Percentiles rank a stretch among this genome's conserved stretches.
Conservation (phyloP, 495 filamentous ascomycete genomes). For the Chaetomium cochliodes region DNA sequence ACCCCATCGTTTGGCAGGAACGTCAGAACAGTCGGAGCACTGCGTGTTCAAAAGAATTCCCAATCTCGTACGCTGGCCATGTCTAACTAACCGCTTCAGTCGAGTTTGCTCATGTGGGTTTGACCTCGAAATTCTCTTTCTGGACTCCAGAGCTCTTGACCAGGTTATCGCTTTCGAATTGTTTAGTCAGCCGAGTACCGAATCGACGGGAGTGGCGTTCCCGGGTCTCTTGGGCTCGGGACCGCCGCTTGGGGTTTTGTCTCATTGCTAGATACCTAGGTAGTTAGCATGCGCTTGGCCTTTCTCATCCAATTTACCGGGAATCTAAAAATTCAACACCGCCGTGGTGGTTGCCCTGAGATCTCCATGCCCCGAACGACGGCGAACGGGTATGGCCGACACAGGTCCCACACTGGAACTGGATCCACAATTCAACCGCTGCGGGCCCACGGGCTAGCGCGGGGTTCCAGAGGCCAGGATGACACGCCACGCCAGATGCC, state of each 20-base stretch:
- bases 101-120: neutral
- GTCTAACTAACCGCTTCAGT: slow-evolving; percentile 4
- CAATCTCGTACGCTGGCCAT: neutral
- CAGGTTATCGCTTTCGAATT: neutral
- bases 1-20: neutral
- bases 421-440: slow-evolving; percentile 17
- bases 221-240: too few relatives aligned
- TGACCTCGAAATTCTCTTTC: neutral
- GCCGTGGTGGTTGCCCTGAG: neutral
- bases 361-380: neutral
- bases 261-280: too few relatives aligned
- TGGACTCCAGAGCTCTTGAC: too few relatives aligned
- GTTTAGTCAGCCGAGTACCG: too few relatives aligned
- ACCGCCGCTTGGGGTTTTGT: too few relatives aligned
- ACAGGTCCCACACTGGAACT: neutral
- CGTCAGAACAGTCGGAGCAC: neutral
- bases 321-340: too few relatives aligned
- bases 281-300: too few relatives aligned
- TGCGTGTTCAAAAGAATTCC: too few relatives aligned
- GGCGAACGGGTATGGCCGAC: neutral
- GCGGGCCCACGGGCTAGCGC: slow-evolving; percentile 10
- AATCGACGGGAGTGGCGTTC: too few relatives aligned
- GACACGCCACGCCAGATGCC: slow-evolving; percentile 7
- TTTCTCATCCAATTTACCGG: too few relatives aligned
- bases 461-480: slow-evolving; percentile 5